Conservation (phyloP, 1,284 basidiomycete species). For the Fistulinella cinereoalba region DNA sequence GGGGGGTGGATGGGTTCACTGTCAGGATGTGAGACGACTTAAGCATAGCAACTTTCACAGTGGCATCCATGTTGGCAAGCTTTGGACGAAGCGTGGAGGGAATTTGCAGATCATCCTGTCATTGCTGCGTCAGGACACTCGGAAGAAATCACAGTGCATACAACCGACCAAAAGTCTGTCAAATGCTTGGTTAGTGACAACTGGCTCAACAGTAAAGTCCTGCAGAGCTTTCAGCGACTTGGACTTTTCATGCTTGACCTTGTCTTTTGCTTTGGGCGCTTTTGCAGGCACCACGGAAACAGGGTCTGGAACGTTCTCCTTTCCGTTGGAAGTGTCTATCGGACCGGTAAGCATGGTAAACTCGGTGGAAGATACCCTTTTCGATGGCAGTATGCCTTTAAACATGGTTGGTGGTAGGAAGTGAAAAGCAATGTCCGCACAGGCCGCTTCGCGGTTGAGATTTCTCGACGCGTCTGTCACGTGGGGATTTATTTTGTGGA, state of each 20-base stretch:
- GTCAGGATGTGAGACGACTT: constrained; percentile 75
- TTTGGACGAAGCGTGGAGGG: constrained; percentile 73
- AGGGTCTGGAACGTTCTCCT: constrained; percentile 59
- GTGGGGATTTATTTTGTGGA: constrained; percentile 35
- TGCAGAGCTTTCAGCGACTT: constrained; percentile 38
- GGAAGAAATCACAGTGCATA: background rate
- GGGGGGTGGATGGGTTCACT: constrained; percentile 38
- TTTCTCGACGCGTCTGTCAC: constrained; percentile 33
- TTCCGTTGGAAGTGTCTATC: constrained; percentile 49
- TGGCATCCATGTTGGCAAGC: constrained; percentile 71
- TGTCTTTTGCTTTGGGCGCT: constrained; percentile 33
- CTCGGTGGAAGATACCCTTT: constrained; percentile 59
- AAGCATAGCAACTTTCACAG: constrained; percentile 88
- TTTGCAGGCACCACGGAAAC: constrained; percentile 18
- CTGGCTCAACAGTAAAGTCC: constrained; percentile 37
- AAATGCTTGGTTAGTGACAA: constrained; percentile 60
- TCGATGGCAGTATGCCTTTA: constrained; percentile 68
- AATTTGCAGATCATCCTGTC: constrained; percentile 81
- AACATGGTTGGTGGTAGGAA: constrained; percentile 49
- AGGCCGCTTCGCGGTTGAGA: constrained; percentile 27
- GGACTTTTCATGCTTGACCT: constrained; percentile 38
- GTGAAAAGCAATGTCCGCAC: background rate
- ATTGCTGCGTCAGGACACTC: constrained; percentile 1
- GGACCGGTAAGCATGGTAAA: constrained; percentile 68
- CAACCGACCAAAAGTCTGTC: constrained; percentile 64